Percentiles rank a stretch among this genome's conserved stretches.
phyloP scores from a whole-genome alignment of 345 rosid species.

The Ceriops zippeliana region DNA sequence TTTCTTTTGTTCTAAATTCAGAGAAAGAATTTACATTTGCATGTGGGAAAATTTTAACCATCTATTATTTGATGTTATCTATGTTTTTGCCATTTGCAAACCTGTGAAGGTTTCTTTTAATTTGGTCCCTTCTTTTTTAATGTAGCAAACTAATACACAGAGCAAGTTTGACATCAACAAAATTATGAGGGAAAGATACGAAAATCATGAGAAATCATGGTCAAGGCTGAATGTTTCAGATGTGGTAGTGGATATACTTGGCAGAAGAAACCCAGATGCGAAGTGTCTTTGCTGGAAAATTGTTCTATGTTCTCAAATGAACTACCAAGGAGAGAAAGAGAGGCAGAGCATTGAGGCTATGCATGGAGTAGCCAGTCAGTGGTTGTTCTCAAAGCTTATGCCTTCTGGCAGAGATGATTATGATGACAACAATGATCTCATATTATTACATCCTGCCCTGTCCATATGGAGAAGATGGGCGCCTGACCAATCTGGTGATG shows the following conservation, averaged over 20 bases:
- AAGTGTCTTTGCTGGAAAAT: slow-evolving; percentile 83
- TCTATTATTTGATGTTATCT: background rate
- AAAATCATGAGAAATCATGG: slow-evolving; percentile 68
- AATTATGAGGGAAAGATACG: slow-evolving; percentile 56
- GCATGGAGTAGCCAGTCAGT: slow-evolving; percentile 43
- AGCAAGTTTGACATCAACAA: slow-evolving; percentile 64
- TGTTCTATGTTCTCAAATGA: slow-evolving; percentile 48
- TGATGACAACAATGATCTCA: slow-evolving; percentile 33
- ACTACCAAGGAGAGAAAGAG: slow-evolving; percentile 24
- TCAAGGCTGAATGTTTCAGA: slow-evolving; percentile 83
- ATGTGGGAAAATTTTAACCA: background rate
- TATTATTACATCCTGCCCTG: slow-evolving; percentile 55
- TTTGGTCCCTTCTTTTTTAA: slow-evolving; percentile 11
- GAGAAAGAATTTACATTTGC: background rate
- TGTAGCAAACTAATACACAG: slow-evolving; percentile 43
- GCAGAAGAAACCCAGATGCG: slow-evolving; percentile 55
- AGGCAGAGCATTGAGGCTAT: slow-evolving; percentile 24
- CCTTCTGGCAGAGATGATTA: slow-evolving; percentile 39
- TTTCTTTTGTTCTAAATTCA: background rate
- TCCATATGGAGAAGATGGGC: slow-evolving; percentile 83
- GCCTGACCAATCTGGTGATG: slow-evolving; percentile 36
- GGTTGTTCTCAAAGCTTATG: slow-evolving; percentile 79
- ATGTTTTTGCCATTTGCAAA: slow-evolving; percentile 11
- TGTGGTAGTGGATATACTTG: slow-evolving; percentile 44
- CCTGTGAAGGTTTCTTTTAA: background rate